Evolutionary conservation across 768 basidiomycete genomes (phyloP).

Genomic region (Russula abietina): DNA sequence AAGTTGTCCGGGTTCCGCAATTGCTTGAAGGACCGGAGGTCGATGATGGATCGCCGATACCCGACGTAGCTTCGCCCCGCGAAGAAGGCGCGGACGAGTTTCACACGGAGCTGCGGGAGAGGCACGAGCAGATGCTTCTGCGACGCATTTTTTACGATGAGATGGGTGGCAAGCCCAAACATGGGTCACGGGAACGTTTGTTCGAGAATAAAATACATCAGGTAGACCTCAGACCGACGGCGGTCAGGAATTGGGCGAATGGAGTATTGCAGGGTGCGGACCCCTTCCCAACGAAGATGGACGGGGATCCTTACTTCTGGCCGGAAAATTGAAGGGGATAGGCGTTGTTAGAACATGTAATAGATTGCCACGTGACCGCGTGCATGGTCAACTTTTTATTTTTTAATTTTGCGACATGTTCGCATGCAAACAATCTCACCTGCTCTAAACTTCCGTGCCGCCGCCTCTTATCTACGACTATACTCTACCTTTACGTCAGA

Average conservation of each 20-base stretch:
- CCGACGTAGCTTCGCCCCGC: not conserved
- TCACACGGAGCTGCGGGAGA: not conserved
- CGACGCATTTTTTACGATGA: conserved; percentile 2
- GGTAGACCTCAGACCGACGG: not conserved
- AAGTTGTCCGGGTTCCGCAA: conserved; percentile 1
- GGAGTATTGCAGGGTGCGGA: not conserved
- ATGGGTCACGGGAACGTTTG: conserved; percentile 2
- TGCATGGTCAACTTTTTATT: not conserved
- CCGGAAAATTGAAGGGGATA: not conserved
- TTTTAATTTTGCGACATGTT: not conserved
- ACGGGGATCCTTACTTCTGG: not conserved
- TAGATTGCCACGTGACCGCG: conserved; percentile 1
- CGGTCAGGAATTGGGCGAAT: not conserved
- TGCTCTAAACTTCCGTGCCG: not conserved
- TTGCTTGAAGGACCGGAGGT: conserved; percentile 6
- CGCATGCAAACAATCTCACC: not conserved
- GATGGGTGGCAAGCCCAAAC: not conserved
- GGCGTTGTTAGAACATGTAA: not conserved
- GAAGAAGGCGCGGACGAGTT: not conserved
- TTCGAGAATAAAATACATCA: conserved; percentile 1
- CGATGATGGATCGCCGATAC: conserved; percentile 1
- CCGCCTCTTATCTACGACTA: not conserved
- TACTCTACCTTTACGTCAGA: conserved; percentile 5
- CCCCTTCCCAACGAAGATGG: not conserved
- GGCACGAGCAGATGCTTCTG: not conserved